Evolutionary conservation across 1,284 basidiomycete species (phyloP), one percentile per base, ranked within the genome.

Genomic region (Phenoliferia sp.): DNA sequence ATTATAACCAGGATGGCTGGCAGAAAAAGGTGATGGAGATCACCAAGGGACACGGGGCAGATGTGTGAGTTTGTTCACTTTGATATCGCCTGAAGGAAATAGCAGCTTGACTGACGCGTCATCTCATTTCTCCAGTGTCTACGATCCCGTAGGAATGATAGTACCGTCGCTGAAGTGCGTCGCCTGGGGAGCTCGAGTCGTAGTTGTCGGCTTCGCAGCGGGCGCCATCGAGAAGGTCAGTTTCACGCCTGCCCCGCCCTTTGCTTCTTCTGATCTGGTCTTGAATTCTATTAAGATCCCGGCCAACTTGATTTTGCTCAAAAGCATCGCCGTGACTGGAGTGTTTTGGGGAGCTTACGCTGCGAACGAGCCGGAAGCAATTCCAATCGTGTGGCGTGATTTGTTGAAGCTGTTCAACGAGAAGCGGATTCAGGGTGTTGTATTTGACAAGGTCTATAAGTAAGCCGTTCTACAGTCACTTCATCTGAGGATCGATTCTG

Each of bases 171-270:
- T 96, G 68, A 95, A 95, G 79, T 94, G 92, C 78, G 92, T 95
- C 66, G 90, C 90, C 1, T 97, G 93, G 88, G 95, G 95, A 79
- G 92, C 93, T 2, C 85, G 95, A 17, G 87, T 91, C 3, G 77
- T 98, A 28, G 90, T 98, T 32, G 88, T 99, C 63, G 95, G 95
- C 29, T 81, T 80, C 48, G 48, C 7, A 52, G 48, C 7, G 7
- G 92, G 94, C 15, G 79, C 81, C 10, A 96, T 98, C 70, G 94
- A 98, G 78, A 93, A 93, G 81, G 90, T 91, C n/a, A n/a, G n/a
- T n/a, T n/a, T n/a, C n/a, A n/a, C 66, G 12, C 4, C 22, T 5
- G 19, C 19, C 4, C 28, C 17, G 10, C 17, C 19, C 39, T 50
- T 22, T 59, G 28, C 26, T 2, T 48, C 19, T 33, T 15, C 36